Evolutionary conservation across 495 filamentous ascomycete genomes (phyloP).

Genomic region (Tirmania nivea): DNA sequence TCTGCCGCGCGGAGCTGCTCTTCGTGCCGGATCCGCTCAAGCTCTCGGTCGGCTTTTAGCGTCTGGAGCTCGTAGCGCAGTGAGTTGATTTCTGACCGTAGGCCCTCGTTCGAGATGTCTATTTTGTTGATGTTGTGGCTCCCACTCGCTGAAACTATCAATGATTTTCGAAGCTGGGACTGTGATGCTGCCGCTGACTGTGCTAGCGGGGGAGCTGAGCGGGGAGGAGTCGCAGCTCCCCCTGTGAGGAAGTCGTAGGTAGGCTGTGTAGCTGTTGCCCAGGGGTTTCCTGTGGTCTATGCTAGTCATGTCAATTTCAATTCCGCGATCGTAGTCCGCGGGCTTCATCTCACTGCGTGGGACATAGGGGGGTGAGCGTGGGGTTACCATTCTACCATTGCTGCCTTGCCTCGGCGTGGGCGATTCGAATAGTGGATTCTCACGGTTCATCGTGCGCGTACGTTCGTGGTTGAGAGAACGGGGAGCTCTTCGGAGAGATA

Average conservation of each 20-base stretch:
- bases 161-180: not conserved
- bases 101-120: slow-evolving; percentile 33
- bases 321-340: too few species aligned
- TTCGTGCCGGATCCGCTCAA: slow-evolving; percentile 51
- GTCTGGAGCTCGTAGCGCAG: slow-evolving; percentile 39
- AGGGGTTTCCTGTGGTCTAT: too few species aligned
- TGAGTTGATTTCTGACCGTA: slow-evolving; percentile 45
- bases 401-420: too few species aligned
- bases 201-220: not conserved
- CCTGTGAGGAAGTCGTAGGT: not conserved
- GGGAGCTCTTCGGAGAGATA: too few species aligned
- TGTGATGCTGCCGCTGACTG: not conserved
- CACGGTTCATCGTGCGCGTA: too few species aligned
- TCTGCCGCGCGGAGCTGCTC: slow-evolving; percentile 61
- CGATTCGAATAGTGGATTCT: too few species aligned
- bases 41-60: slow-evolving; percentile 69
- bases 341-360: too few species aligned
- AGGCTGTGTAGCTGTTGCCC: not conserved
- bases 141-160: not conserved
- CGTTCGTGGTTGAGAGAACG: too few species aligned
- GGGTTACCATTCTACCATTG: too few species aligned
- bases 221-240: not conserved
- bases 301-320: too few species aligned
- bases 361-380: too few species aligned
- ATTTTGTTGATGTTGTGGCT: not conserved